phyloP scores from a whole-genome alignment of 345 rosid species.

The Gossypium ekmanianum region DNA sequence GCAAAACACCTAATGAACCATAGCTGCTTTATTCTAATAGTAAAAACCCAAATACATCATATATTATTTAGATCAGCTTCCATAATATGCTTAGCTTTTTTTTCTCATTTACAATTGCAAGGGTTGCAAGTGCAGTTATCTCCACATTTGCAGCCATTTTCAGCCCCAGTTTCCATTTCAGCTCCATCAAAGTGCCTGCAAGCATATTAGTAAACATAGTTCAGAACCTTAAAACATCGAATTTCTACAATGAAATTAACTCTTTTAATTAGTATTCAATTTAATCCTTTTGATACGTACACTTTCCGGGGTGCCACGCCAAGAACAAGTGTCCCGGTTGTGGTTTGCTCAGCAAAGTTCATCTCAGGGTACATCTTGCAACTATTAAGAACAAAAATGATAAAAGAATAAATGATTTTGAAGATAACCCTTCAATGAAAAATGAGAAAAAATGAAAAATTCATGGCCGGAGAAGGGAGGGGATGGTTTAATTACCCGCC shows the following conservation, averaged over 20 bases:
- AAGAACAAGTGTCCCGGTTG: conserved; percentile 48
- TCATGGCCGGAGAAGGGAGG: neutral
- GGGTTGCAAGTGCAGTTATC: conserved; percentile 77
- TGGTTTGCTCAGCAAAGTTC: conserved; percentile 44
- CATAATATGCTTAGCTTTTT: neutral
- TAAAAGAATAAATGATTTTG: neutral
- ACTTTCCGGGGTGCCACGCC: conserved; percentile 49
- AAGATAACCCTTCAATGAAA: neutral
- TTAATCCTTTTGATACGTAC: conserved; percentile 1
- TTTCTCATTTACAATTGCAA: conserved; percentile 72
- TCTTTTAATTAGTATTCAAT: neutral
- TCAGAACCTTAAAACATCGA: neutral
- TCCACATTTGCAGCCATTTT: conserved; percentile 83
- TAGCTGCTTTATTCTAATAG: conserved; percentile 12
- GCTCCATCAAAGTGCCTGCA: conserved; percentile 44
- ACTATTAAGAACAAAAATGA: conserved; percentile 20
- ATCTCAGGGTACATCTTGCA: conserved; percentile 79
- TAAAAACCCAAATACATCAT: neutral
- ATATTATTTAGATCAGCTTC: neutral
- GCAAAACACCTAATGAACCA: neutral
- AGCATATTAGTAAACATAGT: neutral
- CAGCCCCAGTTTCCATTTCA: conserved; percentile 47
- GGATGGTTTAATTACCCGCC: conserved; percentile 39
- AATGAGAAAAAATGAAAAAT: neutral
- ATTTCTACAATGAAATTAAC: no score